Evolutionary conservation across 1,139 yeast species (phyloP).

Genomic region (Ogataea hybrid): DNA sequence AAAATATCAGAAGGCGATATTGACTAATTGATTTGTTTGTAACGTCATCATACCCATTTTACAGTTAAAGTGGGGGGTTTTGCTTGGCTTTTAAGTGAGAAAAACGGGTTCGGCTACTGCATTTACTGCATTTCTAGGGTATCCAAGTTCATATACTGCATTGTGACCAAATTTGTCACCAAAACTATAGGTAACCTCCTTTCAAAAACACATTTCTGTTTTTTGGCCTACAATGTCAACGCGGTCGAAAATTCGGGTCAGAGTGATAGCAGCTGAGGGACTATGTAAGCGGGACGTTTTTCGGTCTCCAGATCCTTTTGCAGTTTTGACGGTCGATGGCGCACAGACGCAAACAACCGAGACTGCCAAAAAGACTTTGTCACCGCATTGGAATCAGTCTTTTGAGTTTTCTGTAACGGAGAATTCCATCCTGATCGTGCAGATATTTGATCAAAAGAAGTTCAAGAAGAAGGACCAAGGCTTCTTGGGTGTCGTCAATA

Average conservation of each 20-base stretch:
- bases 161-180: slow-evolving; percentile 1
- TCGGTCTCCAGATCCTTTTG: slow-evolving; percentile 96
- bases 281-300: slow-evolving; percentile 93
- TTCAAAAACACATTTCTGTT: neutral
- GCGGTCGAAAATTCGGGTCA: slow-evolving; percentile 51
- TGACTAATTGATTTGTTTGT: slow-evolving; percentile 8
- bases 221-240: slow-evolving; percentile 11
- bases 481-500: slow-evolving; percentile 93
- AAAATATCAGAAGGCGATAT: slow-evolving; percentile 9
- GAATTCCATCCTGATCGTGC: slow-evolving; percentile 85
- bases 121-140: neutral
- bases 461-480: slow-evolving; percentile 99
- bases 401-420: slow-evolving; percentile 75
- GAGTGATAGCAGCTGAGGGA: slow-evolving; percentile 94
- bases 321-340: slow-evolving; percentile 95
- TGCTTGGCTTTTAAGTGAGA: neutral
- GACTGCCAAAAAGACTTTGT: slow-evolving; percentile 88
- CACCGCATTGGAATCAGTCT: slow-evolving; percentile 97
- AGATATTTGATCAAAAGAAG: slow-evolving; percentile 95
- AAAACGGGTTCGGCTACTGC: neutral
- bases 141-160: neutral
- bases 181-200: slow-evolving; percentile 2
- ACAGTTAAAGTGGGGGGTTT: neutral
- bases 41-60: neutral
- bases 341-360: slow-evolving; percentile 93